phyloP scores from a whole-genome alignment of 257 asterid species.

The Linderniella brevidens region DNA sequence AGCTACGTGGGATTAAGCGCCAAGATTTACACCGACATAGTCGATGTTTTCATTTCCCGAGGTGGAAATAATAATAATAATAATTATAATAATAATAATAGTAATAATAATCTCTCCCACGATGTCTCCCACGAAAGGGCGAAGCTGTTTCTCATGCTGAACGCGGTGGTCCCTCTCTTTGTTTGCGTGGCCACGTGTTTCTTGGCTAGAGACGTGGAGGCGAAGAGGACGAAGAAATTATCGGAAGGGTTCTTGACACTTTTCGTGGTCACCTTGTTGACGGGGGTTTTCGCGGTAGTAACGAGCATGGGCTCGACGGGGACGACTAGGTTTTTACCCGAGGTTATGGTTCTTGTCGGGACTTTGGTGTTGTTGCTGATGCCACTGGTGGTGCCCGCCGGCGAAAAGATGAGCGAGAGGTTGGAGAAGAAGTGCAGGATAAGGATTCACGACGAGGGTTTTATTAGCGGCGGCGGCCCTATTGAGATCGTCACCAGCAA shows the following conservation, averaged over 20 bases:
- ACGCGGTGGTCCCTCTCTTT: conserved; percentile 31
- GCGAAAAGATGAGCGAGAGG: conserved; percentile 28
- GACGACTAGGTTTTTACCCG: conserved; percentile 10
- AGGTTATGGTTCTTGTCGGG: conserved; percentile 12
- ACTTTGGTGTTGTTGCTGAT: conserved; percentile 18
- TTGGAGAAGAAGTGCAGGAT: conserved; percentile 32
- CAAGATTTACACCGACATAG: conserved; percentile 39
- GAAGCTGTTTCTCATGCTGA: conserved; percentile 28
- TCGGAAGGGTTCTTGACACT: conserved; percentile 39
- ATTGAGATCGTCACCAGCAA: background rate
- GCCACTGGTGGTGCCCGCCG: conserved; percentile 30
- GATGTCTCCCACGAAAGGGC: conserved; percentile 20
- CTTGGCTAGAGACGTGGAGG: conserved; percentile 15
- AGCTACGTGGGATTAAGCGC: conserved; percentile 78
- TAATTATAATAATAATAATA: no score
- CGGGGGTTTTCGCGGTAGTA: conserved; percentile 41
- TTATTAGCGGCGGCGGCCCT: conserved; percentile 6
- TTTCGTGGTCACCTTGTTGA: conserved; percentile 30
- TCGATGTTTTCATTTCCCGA: conserved; percentile 16
- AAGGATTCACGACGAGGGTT: conserved; percentile 18
- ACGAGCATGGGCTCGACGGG: conserved; percentile 24
- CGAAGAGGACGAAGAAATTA: conserved; percentile 27
- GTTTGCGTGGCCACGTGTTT: conserved; percentile 25
- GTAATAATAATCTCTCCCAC: background rate
- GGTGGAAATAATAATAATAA: no score